Conservation (phyloP, 2,329 filamentous ascomycete species). For the Aschersonia sp. region DNA sequence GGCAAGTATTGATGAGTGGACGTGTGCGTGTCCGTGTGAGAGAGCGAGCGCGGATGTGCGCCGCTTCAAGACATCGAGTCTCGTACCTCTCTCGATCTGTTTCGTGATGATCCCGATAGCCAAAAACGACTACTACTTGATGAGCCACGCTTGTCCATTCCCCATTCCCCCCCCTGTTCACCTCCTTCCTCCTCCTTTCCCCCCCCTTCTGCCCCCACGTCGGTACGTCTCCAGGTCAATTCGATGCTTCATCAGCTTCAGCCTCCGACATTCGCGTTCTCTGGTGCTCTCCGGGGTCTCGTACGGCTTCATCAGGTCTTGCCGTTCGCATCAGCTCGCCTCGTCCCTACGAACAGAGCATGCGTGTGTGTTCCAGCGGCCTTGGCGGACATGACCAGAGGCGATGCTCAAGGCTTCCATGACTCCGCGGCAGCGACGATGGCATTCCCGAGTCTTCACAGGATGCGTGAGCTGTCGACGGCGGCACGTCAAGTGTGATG, state of each 20-base stretch:
- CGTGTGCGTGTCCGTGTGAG: no score
- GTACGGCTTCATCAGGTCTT: no score
- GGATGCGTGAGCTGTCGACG: conserved; percentile 24
- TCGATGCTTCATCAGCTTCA: neutral
- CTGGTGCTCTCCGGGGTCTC: no score
- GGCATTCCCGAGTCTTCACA: conserved; percentile 25
- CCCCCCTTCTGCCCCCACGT: neutral
- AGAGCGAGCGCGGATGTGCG: no score
- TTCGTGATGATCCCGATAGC: neutral
- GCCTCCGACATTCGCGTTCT: no score
- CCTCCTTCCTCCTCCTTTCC: neutral
- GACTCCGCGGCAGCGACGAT: conserved; percentile 9
- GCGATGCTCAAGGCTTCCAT: conserved; percentile 4
- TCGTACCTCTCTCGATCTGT: neutral
- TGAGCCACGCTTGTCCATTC: neutral
- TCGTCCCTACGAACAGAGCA: neutral
- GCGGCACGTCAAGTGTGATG: conserved; percentile 16
- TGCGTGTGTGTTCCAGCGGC: neutral
- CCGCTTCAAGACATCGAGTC: neutral
- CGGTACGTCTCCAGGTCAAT: neutral
- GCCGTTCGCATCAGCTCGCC: no score
- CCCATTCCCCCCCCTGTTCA: neutral
- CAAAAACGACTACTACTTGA: neutral
- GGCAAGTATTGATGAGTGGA: no score
- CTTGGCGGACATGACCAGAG: conserved; percentile 1